Percentiles rank a stretch among this genome's conserved stretches.
Evolutionary conservation across 164 flowering plant genomes (phyloP).

Genomic region (Kalanchoe fedtschenkoi): DNA sequence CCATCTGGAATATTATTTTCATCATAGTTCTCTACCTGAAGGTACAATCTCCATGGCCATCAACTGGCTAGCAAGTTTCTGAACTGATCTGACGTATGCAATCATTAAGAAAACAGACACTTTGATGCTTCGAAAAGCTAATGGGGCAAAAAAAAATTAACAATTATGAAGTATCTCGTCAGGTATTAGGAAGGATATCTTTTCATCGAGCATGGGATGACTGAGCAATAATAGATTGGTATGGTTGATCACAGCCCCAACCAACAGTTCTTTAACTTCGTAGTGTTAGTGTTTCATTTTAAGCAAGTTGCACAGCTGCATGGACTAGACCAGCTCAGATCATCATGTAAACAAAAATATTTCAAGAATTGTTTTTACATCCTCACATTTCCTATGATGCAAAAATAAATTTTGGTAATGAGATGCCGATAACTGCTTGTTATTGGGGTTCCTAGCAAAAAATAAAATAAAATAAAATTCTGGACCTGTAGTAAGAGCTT

Average conservation of each 20-base stretch:
- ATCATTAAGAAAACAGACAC: conserved; percentile 41
- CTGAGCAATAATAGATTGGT: conserved; percentile 74
- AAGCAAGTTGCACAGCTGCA: conserved; percentile 77
- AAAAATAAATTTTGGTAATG: neutral
- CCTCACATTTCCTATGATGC: neutral
- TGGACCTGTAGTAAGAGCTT: neutral
- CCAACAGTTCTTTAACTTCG: conserved; percentile 84
- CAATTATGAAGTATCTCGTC: neutral
- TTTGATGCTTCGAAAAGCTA: too few relatives aligned
- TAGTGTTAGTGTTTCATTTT: conserved; percentile 83
- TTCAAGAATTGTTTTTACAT: neutral
- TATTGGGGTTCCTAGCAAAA: too few relatives aligned
- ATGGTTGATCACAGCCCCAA: conserved; percentile 78
- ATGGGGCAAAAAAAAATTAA: neutral
- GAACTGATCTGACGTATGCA: conserved; percentile 36
- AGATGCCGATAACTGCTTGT: neutral
- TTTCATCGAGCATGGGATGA: conserved; percentile 59
- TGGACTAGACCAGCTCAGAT: neutral
- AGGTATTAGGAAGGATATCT: conserved; percentile 65
- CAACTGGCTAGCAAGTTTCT: conserved; percentile 38
- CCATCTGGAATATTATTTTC: neutral
- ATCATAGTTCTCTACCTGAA: neutral
- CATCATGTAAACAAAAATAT: neutral
- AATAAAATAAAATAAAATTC: neutral
- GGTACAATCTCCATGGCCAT: conserved; percentile 23